Evolutionary conservation across 441 rosid species (phyloP).

Genomic region (Gossypium davidsonii): DNA sequence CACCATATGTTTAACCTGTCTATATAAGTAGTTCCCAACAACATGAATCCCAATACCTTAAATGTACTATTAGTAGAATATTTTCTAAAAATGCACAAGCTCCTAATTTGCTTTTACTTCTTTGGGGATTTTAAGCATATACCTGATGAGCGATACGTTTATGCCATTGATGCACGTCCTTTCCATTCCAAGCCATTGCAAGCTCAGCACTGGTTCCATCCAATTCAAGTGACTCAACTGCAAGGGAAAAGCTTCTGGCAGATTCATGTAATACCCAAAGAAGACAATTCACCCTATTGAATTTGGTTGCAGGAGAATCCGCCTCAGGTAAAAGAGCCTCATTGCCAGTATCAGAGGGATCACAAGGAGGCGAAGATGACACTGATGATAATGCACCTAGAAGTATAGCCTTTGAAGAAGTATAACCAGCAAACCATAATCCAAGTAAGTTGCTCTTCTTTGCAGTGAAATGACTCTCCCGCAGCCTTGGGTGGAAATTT

Average conservation of each 20-base stretch:
- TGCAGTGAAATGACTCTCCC: slow-evolving; percentile 13
- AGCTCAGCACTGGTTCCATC: slow-evolving; percentile 40
- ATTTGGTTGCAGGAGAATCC: slow-evolving; percentile 25
- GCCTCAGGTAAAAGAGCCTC: slow-evolving; percentile 21
- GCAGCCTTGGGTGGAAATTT: slow-evolving; percentile 24
- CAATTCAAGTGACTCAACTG: slow-evolving; percentile 43
- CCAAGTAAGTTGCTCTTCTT: slow-evolving; percentile 17
- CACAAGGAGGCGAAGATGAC: slow-evolving; percentile 21
- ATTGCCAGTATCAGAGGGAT: slow-evolving; percentile 24
- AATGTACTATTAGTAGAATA: background rate
- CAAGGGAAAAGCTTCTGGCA: slow-evolving; percentile 48
- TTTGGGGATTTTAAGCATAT: slow-evolving; percentile 7
- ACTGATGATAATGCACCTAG: slow-evolving; percentile 27
- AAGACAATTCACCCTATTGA: slow-evolving; percentile 49
- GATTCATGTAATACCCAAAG: slow-evolving; percentile 58
- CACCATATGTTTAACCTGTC: background rate
- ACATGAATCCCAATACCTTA: background rate
- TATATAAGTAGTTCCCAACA: background rate
- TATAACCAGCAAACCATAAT: slow-evolving; percentile 11
- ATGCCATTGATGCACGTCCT: slow-evolving; percentile 63
- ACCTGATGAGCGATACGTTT: slow-evolving; percentile 48
- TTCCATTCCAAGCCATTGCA: slow-evolving; percentile 69
- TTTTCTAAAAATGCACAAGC: background rate
- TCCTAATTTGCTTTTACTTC: background rate
- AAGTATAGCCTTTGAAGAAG: slow-evolving; percentile 21